A percentile compares a stretch with the other conserved stretches of the same genome.
These are phyloP conservation scores for Parachlorella kessleri DNA, from an alignment of 139 green algal genomes.

Conservation along the genomic window DNA sequence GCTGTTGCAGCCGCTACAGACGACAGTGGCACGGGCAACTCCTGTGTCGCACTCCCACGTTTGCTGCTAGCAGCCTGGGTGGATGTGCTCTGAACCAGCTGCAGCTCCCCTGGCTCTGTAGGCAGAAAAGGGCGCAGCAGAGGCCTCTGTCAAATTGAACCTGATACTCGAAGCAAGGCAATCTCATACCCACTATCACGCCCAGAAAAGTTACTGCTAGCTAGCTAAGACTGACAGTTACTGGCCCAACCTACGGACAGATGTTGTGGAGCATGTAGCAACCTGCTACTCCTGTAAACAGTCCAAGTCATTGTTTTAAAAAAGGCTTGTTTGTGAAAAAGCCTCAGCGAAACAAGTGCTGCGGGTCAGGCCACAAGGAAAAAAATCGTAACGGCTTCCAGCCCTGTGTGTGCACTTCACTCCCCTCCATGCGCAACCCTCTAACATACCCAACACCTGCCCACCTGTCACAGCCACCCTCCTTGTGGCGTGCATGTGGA, in stretches of 20 bases:
- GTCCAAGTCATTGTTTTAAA: no score
- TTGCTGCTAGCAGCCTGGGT: neutral
- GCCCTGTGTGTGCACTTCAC: no score
- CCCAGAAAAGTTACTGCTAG: no score
- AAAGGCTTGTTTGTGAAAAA: no score
- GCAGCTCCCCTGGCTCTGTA: neutral
- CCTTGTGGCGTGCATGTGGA: slow-evolving; percentile 3
- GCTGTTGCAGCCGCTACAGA: neutral
- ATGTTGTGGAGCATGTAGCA: neutral
- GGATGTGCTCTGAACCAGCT: neutral
- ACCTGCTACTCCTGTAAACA: neutral
- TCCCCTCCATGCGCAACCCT: neutral
- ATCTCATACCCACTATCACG: no score
- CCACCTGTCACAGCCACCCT: neutral
- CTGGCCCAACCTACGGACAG: neutral
- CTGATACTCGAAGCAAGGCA: no score
- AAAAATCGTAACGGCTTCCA: neutral
- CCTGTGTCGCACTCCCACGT: neutral
- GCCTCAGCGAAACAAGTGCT: no score
- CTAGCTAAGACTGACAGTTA: no score
- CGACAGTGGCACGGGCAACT: neutral
- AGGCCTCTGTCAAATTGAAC: no score
- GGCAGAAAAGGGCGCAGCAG: neutral
- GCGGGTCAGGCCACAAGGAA: no score
- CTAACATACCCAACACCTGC: neutral